Conservation (phyloP, 345 rosid species). For the Eucalyptus tenuipes region DNA sequence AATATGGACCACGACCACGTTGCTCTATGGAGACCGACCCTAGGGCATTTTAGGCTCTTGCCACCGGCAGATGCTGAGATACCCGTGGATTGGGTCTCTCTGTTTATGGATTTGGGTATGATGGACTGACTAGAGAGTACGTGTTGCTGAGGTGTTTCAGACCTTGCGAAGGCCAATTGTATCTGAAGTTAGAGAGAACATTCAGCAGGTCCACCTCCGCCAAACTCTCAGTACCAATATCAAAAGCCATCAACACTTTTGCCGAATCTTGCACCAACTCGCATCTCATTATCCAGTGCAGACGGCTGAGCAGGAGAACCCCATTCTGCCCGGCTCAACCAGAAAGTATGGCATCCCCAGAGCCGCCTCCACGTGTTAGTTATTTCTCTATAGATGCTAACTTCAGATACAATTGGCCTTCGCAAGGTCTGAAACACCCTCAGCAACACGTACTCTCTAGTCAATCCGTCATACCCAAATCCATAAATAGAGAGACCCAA, state of each 20-base stretch:
- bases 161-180: no score
- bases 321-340: slow-evolving; percentile 8
- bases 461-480: slow-evolving; percentile 15
- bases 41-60: no score
- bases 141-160: no score
- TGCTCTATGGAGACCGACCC: no score
- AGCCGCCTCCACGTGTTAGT: not conserved
- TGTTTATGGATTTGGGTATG: no score
- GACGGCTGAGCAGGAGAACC: slow-evolving; percentile 3
- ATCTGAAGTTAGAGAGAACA: no score
- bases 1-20: no score
- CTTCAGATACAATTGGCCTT: no score
- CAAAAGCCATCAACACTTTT: slow-evolving; percentile 5
- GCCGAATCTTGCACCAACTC: not conserved
- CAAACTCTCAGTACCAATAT: slow-evolving; percentile 1
- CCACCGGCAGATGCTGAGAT: no score
- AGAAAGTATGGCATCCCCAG: slow-evolving; percentile 1
- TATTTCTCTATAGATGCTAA: no score
- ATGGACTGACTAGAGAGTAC: no score
- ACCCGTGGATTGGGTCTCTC: no score
- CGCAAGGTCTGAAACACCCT: slow-evolving; percentile 8
- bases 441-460: slow-evolving; percentile 15
- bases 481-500: slow-evolving; percentile 12
- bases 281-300: slow-evolving; percentile 30
- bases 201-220: slow-evolving; percentile 2